Conservation (phyloP, 208 protist genomes). For the Crithidia sp. region DNA sequence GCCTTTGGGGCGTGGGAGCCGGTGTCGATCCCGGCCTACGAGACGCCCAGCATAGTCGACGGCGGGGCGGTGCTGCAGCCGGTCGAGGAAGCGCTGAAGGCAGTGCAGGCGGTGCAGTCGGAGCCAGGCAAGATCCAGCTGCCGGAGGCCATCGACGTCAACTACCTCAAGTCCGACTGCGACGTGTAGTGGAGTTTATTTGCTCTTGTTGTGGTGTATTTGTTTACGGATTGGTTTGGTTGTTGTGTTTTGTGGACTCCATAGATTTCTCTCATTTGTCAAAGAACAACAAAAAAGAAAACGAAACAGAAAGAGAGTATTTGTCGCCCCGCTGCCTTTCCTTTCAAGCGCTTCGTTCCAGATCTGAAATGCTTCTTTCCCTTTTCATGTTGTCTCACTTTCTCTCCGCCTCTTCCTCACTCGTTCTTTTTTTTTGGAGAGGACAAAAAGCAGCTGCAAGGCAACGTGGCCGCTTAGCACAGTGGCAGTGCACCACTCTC, state of each 20-base stretch:
- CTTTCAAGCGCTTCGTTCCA: not conserved
- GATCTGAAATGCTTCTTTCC: not conserved
- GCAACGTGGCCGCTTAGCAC: constrained; percentile 90
- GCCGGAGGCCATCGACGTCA: constrained; percentile 79
- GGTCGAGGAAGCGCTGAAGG: constrained; percentile 42
- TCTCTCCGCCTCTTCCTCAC: not conserved
- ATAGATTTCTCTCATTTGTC: not conserved
- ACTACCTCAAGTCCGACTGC: constrained; percentile 68
- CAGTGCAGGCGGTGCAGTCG: constrained; percentile 18
- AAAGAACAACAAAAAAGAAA: not conserved
- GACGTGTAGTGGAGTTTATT: constrained; percentile 8
- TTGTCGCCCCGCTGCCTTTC: too few species aligned
- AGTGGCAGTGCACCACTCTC: constrained; percentile 96
- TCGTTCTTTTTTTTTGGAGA: not conserved
- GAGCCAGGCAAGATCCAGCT: constrained; percentile 58
- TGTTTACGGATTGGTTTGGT: not conserved
- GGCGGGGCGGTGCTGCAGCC: constrained; percentile 38
- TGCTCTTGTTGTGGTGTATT: not conserved
- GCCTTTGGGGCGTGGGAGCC: constrained; percentile 63
- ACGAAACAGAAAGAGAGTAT: too few species aligned
- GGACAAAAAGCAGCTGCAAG: not conserved
- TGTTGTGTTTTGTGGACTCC: not conserved
- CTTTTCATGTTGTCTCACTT: not conserved
- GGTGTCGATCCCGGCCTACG: constrained; percentile 60
- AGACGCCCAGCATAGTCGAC: constrained; percentile 30